Evolutionary conservation across 257 asterid species (phyloP), one percentile per base, ranked within the genome.

Genomic region (Hygrophila difformis): DNA sequence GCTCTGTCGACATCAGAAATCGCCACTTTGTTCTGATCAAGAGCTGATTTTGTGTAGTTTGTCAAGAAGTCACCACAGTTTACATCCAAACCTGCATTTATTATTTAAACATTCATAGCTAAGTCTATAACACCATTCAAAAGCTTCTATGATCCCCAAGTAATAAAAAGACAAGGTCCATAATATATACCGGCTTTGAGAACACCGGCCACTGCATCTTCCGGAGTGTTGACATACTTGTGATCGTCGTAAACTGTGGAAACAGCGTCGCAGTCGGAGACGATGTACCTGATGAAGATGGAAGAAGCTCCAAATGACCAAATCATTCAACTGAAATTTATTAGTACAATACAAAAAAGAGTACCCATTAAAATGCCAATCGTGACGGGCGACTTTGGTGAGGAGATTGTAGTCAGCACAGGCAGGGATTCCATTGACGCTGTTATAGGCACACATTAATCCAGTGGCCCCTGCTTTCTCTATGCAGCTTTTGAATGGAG

Each of bases 371-470:
- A n/a, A n/a, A n/a, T n/a, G n/a, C n/a, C n/a, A n/a, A n/a, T n/a
- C n/a, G n/a, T n/a, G n/a, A n/a, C n/a, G n/a, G n/a, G n/a, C n/a
- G n/a, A n/a, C n/a, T n/a, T n/a, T n/a, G n/a, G n/a, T n/a, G n/a
- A n/a, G n/a, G n/a, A n/a, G n/a, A n/a, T n/a, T n/a, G n/a, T n/a
- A n/a, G n/a, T n/a, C n/a, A n/a, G 31, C 31, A 26, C 4, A 26
- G 0, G 1, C 31, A 26, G 31, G 31, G 4, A 26, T 26, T 26
- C 81, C 81, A 42, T 76, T 76, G 8, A 76, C 81, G 3, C 81
- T 54, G 45, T 76, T 76, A 42, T 76, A 76, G 35, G 84, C 76
- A 57, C 84, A 76, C 84, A 76, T 76, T 19, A 76, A 68, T 9
- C 84, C 81, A 58, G 77, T 76, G 1, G 84, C 84, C 51, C 39